Base-by-base conservation (phyloP, 345 rosid species). In the Eucalyptus albens region DNA sequence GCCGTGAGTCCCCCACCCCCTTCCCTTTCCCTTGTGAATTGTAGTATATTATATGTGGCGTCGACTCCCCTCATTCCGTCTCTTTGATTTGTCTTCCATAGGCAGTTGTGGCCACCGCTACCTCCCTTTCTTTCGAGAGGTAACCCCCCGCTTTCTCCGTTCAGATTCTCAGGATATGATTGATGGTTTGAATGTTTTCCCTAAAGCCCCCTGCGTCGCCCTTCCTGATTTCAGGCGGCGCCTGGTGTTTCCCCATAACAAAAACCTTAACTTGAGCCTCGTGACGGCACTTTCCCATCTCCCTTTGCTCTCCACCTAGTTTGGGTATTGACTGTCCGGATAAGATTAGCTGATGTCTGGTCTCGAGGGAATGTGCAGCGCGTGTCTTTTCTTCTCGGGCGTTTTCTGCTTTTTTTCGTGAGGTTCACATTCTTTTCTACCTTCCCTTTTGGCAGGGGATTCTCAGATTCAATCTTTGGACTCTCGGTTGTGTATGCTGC, bases 31-130 rank as follows among this genome's bases (percentile, higher is more conserved):
- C 59, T 21, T 8, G 59, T 53, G 59, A 53, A 53, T 19, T 53
- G 59, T 4, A 8, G 1, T 8, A 53, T 53, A 8, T 53, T 4
- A 53, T 15, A 31, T n/a, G 77, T n/a, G 17, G 77, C 77, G 77
- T 65, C 47, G 27, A 37, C 47, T 37, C 67, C 29, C 50, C 27
- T 47, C 42, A 27, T 83, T 31, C 85, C 33, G 27, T 88, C 40
- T 21, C 49, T 72, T 77, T 89, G 86, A 87, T 33, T 69, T 29
- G 89, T 90, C 47, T 65, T 91, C 33, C 11, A 50, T 87, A 97
- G 99, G 94, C 96, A 90, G 99, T 94, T 21, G 96, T 94, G 90
- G 98, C 99, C 88, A 91, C 99, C 80, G 98, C 99, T 88, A 95
- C 97, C 81, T 94, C 92, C 89, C 94, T 97, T 91, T 99, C 95